Conservation (phyloP, 169 alveolate genomes). For the Babesia ovata region DNA sequence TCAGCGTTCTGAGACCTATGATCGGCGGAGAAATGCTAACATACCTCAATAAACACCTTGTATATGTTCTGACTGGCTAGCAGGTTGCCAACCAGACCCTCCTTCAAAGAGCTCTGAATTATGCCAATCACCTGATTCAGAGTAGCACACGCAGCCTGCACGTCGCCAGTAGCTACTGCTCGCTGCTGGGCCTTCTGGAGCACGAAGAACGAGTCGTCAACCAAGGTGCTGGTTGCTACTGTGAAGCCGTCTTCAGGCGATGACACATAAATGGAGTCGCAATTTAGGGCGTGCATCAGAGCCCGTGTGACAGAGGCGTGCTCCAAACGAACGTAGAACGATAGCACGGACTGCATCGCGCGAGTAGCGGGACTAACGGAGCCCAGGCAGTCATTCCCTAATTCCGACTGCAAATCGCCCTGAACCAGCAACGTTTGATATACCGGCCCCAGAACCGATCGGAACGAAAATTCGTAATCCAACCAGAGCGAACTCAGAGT, state of each 20-base stretch:
- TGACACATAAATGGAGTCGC: constrained; percentile 42
- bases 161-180: constrained; percentile 65
- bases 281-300: constrained; percentile 47
- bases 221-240: constrained; percentile 61
- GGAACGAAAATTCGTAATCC: constrained; percentile 43
- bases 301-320: constrained; percentile 29
- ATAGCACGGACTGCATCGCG: constrained; percentile 42
- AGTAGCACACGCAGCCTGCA: constrained; percentile 70
- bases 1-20: constrained; percentile 32
- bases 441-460: constrained; percentile 43
- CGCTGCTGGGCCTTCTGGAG: constrained; percentile 68
- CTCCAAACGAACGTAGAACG: constrained; percentile 49
- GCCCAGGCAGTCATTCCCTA: constrained; percentile 37
- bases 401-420: not conserved
- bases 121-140: constrained; percentile 54
- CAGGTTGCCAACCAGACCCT: constrained; percentile 38
- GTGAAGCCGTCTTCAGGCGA: constrained; percentile 30
- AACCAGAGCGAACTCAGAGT: constrained; percentile 52
- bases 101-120: constrained; percentile 36
- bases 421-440: constrained; percentile 16
- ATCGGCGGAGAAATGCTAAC: not conserved
- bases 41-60: constrained; percentile 44
- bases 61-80: constrained; percentile 43
- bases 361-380: constrained; percentile 43
- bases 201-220: constrained; percentile 62